These are phyloP conservation scores for Wickerhamiella sergipiensis DNA, from an alignment of 805 yeast genomes.

Conservation along the genomic window DNA sequence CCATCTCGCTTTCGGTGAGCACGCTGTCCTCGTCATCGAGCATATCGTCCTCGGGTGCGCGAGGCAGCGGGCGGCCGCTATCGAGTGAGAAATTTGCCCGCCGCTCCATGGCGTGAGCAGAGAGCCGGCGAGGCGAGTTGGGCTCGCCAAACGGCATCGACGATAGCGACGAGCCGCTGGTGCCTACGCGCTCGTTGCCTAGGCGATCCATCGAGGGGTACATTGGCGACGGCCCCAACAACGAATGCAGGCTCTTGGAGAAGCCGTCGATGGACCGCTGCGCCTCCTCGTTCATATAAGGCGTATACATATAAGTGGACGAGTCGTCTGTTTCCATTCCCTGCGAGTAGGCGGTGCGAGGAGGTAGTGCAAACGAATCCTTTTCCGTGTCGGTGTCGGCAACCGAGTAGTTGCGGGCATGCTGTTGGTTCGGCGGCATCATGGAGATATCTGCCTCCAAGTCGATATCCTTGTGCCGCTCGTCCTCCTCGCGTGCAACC, in stretches of 20 bases:
- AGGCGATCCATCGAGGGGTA: background rate
- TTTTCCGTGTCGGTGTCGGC: background rate
- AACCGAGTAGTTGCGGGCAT: background rate
- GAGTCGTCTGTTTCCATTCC: background rate
- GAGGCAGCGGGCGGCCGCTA: background rate
- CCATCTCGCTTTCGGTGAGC: background rate
- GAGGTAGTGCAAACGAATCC: background rate
- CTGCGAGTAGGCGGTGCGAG: background rate
- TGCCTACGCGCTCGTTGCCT: background rate
- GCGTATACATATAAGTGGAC: conserved; percentile 1
- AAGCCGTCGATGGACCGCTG: background rate
- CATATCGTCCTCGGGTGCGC: background rate
- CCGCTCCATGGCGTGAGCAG: background rate
- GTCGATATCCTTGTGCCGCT: conserved; percentile 24
- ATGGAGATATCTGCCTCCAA: conserved; percentile 24
- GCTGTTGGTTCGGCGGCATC: background rate
- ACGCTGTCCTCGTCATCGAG: background rate
- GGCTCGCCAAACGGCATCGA: background rate
- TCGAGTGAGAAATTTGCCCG: background rate
- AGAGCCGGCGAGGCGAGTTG: background rate
- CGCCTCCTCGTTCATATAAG: background rate
- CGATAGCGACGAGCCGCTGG: background rate
- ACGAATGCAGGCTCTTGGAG: background rate
- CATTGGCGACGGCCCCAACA: conserved; percentile 1
- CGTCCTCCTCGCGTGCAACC: conserved; percentile 25